These are phyloP conservation scores for Aotearoamyces nothofagi DNA, from an alignment of 2,329 filamentous ascomycete genomes.

Conservation along the genomic window DNA sequence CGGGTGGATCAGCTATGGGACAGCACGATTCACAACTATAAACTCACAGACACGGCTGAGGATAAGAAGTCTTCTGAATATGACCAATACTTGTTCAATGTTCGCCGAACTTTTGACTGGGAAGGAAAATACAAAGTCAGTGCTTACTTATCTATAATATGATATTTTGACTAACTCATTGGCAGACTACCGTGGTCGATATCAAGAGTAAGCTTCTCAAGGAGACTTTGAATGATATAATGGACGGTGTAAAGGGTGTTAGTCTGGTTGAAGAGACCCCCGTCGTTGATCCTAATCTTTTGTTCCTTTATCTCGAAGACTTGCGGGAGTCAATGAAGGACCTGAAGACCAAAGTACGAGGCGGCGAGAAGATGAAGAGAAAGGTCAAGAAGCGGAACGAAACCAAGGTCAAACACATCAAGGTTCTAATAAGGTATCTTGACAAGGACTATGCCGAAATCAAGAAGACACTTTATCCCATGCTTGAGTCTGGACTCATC, in stretches of 20 bases:
- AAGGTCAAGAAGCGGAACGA: constrained; percentile 43
- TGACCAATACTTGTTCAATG: constrained; percentile 69
- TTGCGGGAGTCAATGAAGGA: constrained; percentile 48
- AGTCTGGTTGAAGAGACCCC: constrained; percentile 71
- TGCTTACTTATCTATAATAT: neutral
- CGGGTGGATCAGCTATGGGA: constrained; percentile 50
- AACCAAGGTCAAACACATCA: constrained; percentile 48
- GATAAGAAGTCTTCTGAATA: constrained; percentile 51
- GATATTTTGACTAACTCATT: constrained; percentile 5
- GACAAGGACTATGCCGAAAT: constrained; percentile 65
- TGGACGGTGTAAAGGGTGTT: constrained; percentile 64
- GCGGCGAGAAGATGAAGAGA: constrained; percentile 38
- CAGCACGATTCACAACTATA: constrained; percentile 45
- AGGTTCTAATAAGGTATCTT: constrained; percentile 61
- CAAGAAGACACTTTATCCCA: constrained; percentile 67
- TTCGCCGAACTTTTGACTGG: constrained; percentile 70
- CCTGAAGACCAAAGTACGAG: constrained; percentile 40
- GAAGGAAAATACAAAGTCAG: constrained; percentile 56
- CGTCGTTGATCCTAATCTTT: constrained; percentile 53
- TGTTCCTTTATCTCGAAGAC: constrained; percentile 65
- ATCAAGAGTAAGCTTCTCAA: constrained; percentile 73
- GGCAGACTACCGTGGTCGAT: constrained; percentile 49
- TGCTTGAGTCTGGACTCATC: constrained; percentile 70
- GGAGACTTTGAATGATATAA: constrained; percentile 52
- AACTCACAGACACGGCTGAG: constrained; percentile 49